phyloP scores from a whole-genome alignment of 805 yeast species.

The Ogataea paraovalis region DNA sequence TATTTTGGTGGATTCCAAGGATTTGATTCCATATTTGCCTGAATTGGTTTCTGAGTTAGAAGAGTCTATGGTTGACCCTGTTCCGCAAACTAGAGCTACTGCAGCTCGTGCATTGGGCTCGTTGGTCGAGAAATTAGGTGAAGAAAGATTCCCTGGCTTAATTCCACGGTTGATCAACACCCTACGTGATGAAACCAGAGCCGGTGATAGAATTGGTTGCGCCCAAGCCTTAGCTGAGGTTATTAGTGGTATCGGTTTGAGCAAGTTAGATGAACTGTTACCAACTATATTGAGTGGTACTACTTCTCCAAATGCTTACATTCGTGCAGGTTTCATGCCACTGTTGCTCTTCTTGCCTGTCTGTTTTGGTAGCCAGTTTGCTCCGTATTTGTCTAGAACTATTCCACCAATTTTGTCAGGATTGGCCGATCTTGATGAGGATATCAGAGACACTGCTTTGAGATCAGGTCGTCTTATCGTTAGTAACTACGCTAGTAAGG shows the following conservation, averaged over 20 bases:
- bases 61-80: conserved; percentile 97
- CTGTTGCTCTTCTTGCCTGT: conserved; percentile 85
- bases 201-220: conserved; percentile 93
- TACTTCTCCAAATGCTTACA: conserved; percentile 56
- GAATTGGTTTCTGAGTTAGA: conserved; percentile 79
- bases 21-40: conserved; percentile 77
- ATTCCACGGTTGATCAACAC: conserved; percentile 76
- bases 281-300: conserved; percentile 78
- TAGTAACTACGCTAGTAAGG: conserved; percentile 83
- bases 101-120: conserved; percentile 98
- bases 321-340: conserved; percentile 92
- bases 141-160: conserved; percentile 88
- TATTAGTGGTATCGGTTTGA: conserved; percentile 82
- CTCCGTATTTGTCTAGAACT: conserved; percentile 80
- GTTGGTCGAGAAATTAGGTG: conserved; percentile 92
- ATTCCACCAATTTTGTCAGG: conserved; percentile 93
- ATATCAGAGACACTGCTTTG: conserved; percentile 81
- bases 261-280: conserved; percentile 81
- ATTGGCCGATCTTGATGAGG: conserved; percentile 84
- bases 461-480: conserved; percentile 92
- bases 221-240: conserved; percentile 97
- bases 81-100: conserved; percentile 93
- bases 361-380: conserved; percentile 86
- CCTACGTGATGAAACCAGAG: conserved; percentile 67
- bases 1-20: conserved; percentile 84